Percentiles rank a stretch among this genome's conserved stretches.
phyloP scores from a whole-genome alignment of 108 stramenopile genomes.

The Nitzschia sp. region DNA sequence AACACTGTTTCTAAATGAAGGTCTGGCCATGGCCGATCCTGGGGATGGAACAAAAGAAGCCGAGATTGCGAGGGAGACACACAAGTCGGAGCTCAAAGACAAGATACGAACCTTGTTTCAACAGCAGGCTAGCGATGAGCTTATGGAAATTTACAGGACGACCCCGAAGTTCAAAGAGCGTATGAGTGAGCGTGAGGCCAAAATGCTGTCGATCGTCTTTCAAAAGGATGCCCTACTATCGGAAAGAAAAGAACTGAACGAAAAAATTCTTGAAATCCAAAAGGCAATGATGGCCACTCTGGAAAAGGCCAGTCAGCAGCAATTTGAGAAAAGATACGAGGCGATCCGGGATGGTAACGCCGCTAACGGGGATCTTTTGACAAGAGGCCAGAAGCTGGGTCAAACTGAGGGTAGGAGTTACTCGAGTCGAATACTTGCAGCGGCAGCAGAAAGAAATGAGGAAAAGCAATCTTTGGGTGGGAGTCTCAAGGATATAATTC shows the following conservation, averaged over 20 bases:
- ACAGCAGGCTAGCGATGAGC: conserved; percentile 16
- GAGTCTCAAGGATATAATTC: conserved; percentile 3
- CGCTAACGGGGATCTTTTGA: conserved; percentile 3
- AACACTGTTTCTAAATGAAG: not conserved
- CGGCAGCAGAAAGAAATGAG: not conserved
- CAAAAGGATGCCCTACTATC: conserved; percentile 2
- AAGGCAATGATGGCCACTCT: conserved; percentile 3
- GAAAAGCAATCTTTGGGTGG: not conserved
- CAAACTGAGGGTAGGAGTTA: not conserved
- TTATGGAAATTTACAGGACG: conserved; percentile 12
- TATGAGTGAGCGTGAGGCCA: conserved; percentile 16
- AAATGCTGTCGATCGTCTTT: conserved; percentile 3
- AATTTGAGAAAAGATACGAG: conserved; percentile 10
- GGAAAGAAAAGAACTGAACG: conserved; percentile 10
- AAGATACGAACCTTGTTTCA: conserved; percentile 4
- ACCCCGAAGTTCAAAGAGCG: not conserved
- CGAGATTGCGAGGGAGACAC: not conserved
- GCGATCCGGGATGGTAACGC: conserved; percentile 9
- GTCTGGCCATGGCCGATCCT: not conserved
- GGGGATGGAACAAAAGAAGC: conserved; percentile 14
- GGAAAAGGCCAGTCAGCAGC: conserved; percentile 2
- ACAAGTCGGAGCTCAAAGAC: not conserved
- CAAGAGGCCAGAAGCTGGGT: not conserved
- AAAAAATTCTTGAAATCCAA: not conserved
- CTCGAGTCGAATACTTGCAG: not conserved